Percentiles rank a stretch among this genome's conserved stretches.
phyloP scores from a whole-genome alignment of 371 early-diverging fungal genomes.

The Zancudomyces culisetae region DNA sequence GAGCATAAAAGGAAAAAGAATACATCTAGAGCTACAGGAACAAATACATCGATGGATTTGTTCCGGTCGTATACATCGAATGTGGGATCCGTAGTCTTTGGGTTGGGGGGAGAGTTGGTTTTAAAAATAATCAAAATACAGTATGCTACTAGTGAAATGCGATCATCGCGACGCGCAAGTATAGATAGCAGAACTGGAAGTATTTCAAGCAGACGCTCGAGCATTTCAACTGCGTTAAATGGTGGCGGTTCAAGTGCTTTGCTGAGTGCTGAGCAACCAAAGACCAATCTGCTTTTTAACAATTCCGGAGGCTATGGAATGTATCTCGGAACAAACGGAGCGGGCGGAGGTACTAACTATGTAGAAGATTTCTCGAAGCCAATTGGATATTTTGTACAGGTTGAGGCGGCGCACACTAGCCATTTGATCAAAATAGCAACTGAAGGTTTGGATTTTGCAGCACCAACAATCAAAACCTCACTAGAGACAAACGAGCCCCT shows the following conservation, averaged over 20 bases:
- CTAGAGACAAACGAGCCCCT: neutral
- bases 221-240: neutral
- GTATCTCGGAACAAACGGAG: neutral
- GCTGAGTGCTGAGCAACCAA: neutral
- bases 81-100: conserved; percentile 16
- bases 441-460: conserved; percentile 1
- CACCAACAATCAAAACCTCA: neutral
- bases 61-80: conserved; percentile 11
- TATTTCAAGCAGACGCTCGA: neutral
- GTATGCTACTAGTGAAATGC: conserved; percentile 5
- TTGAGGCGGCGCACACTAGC: conserved; percentile 13
- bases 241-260: neutral
- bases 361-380: conserved; percentile 1
- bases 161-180: neutral
- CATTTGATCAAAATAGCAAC: neutral
- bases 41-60: no score
- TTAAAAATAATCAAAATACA: conserved; percentile 21
- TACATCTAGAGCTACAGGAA: no score
- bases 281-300: neutral
- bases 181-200: neutral
- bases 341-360: neutral
- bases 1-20: no score
- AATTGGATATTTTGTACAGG: conserved; percentile 21
- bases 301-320: neutral
- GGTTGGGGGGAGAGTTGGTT: conserved; percentile 18